Base-by-base conservation (phyloP, 2,329 filamentous ascomycete genomes). In the Rutstroemia sp. region DNA sequence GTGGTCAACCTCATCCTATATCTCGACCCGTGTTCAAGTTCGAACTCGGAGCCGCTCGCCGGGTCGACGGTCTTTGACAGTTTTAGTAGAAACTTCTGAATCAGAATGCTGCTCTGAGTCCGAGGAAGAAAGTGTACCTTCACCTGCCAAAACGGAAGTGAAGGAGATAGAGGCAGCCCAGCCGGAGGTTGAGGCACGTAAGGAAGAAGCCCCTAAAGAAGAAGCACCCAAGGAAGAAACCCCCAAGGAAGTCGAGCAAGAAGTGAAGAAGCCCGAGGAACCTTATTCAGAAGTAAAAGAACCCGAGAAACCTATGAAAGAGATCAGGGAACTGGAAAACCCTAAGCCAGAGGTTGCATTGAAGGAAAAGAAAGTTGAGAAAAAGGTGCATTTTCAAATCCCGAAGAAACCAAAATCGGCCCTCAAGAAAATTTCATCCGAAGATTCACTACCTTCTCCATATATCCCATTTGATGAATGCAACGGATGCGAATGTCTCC, bases 391-490 rank as follows among this genome's bases (percentile, higher is more conserved):
- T 30, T 54, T 54, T 27, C 16, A 49, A n/a, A 46, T 39, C 9
- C 51, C 51, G 19, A n/a, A 16, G 10, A 54, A 54, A 41, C 34
- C 48, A 14, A 54, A 54, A 46, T 48, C 51, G 10, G 51, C 34
- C 38, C 21, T 54, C 30, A 54, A 54, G 17, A 54, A 49, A 16
- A 46, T 16, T 4, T 30, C 27, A 4, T 10, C 17, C 2, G 38
- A 30, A 12, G 19, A 2, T 2, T 17, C 14, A 49, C 6, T 17
- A 7, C n/a, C 4, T 7, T 16, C 44, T 21, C 51, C n/a, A 39
- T 4, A 12, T 34, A 34, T 34, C 12, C 44, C 30, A 49, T 48
- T 34, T 17, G 17, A 42, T 42, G 17, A 42, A 42, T n/a, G 39
- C 7, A 6, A 42, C 17, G 17, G 17, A 19, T 19, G 17, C 39